Conservation (phyloP, 169 alveolate genomes). For the Eimeria sp. region DNA sequence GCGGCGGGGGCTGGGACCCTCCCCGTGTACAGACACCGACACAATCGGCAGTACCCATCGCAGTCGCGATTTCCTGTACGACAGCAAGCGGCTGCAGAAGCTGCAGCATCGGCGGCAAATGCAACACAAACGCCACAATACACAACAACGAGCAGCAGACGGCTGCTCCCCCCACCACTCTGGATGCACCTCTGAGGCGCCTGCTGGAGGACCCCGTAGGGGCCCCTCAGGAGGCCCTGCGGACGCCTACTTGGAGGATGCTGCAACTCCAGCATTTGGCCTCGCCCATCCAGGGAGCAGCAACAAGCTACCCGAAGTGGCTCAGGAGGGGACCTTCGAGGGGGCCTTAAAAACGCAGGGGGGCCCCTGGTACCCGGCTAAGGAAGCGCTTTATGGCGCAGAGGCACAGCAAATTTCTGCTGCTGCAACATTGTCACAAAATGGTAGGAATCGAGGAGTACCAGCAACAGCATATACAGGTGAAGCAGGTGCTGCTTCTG, state of each 20-base stretch:
- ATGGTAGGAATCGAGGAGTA: background rate
- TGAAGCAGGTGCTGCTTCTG: slow-evolving; percentile 3
- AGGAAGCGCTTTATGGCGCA: background rate
- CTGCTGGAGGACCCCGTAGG: background rate
- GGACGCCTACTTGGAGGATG: background rate
- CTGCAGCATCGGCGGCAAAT: slow-evolving; percentile 13
- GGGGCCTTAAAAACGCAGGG: background rate
- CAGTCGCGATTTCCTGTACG: background rate
- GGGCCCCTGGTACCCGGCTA: background rate
- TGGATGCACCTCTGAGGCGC: background rate
- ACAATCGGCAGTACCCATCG: background rate
- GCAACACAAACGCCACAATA: background rate
- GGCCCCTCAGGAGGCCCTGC: background rate
- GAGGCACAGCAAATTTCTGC: background rate
- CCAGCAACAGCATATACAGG: background rate
- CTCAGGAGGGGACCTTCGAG: background rate
- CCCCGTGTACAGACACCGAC: background rate
- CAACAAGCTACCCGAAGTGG: background rate
- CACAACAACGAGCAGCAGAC: background rate
- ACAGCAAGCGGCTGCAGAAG: background rate
- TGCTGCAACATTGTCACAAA: background rate
- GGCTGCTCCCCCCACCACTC: background rate
- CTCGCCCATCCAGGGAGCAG: slow-evolving; percentile 49
- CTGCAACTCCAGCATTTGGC: slow-evolving; percentile 21
- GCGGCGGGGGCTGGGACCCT: background rate